These are phyloP conservation scores for Aspergillus fischeri DNA, from an alignment of 2,329 filamentous ascomycete species.

Conservation along the genomic window DNA sequence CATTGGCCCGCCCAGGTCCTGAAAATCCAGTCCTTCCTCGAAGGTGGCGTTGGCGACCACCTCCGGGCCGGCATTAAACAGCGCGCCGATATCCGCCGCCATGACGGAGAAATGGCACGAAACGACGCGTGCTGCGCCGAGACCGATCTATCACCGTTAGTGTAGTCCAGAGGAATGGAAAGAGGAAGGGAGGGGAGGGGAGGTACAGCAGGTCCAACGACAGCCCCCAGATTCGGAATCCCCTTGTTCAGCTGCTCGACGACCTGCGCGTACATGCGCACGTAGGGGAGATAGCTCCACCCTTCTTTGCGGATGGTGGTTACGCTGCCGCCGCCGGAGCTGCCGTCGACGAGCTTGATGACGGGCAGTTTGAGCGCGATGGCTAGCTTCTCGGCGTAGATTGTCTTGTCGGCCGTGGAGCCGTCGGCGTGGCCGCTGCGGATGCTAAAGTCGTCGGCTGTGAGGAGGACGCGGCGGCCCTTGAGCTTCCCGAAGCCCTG, in stretches of 20 bases:
- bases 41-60: slow-evolving; percentile 62
- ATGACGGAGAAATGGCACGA: slow-evolving; percentile 63
- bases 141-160: slow-evolving; percentile 45
- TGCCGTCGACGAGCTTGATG: slow-evolving; percentile 62
- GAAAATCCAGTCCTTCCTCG: slow-evolving; percentile 57
- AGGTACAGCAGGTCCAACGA: slow-evolving; percentile 54
- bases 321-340: slow-evolving; percentile 59
- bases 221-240: slow-evolving; percentile 61
- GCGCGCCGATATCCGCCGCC: slow-evolving; percentile 57
- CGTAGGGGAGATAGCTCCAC: slow-evolving; percentile 58
- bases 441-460: slow-evolving; percentile 62
- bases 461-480: slow-evolving; percentile 55
- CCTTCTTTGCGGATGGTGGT: slow-evolving; percentile 55
- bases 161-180: not conserved
- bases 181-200: not conserved
- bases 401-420: slow-evolving; percentile 53
- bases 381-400: slow-evolving; percentile 60
- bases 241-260: slow-evolving; percentile 58
- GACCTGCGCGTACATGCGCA: slow-evolving; percentile 51
- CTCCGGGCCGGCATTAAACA: slow-evolving; percentile 63
- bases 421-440: slow-evolving; percentile 63
- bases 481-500: slow-evolving; percentile 54
- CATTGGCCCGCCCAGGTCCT: slow-evolving; percentile 56
- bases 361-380: slow-evolving; percentile 56
- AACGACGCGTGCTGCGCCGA: slow-evolving; percentile 59